These are phyloP conservation scores for Colletotrichum trifolii DNA, from an alignment of 2,329 filamentous ascomycete species.

Conservation along the genomic window DNA sequence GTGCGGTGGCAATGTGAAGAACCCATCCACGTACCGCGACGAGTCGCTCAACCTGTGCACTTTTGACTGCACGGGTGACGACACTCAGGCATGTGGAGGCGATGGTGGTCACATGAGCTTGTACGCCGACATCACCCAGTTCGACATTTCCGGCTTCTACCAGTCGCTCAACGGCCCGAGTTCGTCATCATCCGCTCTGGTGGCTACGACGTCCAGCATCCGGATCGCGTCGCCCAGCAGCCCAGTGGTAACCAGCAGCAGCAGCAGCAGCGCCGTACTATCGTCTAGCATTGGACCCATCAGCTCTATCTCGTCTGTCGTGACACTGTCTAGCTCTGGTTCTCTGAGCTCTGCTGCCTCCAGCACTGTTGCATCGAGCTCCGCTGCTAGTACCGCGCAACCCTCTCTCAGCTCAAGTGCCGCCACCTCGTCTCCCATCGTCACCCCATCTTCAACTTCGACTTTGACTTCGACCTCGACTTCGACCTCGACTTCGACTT, in stretches of 20 bases:
- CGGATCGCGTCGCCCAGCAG: conserved; percentile 31
- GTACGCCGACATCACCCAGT: conserved; percentile 45
- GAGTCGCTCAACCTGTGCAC: conserved; percentile 43
- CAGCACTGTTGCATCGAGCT: neutral
- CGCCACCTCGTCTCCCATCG: conserved; percentile 22
- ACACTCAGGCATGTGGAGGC: conserved; percentile 45
- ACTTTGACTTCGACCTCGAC: conserved; percentile 13
- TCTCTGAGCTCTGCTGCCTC: neutral
- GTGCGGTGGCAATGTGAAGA: conserved; percentile 43
- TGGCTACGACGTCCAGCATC: conserved; percentile 19
- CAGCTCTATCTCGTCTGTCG: neutral
- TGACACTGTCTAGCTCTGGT: neutral
- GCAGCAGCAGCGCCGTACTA: too few species aligned
- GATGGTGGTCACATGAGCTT: conserved; percentile 46
- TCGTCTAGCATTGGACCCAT: neutral
- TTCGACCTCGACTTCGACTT: conserved; percentile 15
- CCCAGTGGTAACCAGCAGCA: too few species aligned
- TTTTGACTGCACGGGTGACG: conserved; percentile 44
- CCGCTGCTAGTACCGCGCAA: neutral
- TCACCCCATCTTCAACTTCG: conserved; percentile 5
- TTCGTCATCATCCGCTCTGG: conserved; percentile 17
- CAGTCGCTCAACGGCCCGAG: conserved; percentile 27
- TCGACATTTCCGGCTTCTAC: conserved; percentile 41
- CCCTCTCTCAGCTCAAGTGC: neutral
- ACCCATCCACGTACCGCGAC: conserved; percentile 40